Base-by-base conservation (phyloP, 495 filamentous ascomycete genomes). In the Daldinia concentrica region DNA sequence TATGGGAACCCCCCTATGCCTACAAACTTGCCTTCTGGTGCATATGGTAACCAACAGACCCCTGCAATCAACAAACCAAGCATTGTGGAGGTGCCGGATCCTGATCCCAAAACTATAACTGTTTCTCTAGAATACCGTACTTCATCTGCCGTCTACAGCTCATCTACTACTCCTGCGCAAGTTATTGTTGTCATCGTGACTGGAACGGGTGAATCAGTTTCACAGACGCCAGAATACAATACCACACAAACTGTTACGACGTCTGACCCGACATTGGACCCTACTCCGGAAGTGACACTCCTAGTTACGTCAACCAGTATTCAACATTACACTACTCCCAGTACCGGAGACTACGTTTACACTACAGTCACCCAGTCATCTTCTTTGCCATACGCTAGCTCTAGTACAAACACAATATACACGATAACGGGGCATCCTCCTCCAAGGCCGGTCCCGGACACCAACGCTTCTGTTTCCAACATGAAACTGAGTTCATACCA, bases 11-110 rank as follows among this genome's bases (percentile, higher is more conserved):
- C 65, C 0, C 58, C 62, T 45, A 52, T 12, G 12, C 26, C 71
- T 19, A 73, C 66, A 15, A 27, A 24, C 14, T 17, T 66, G 39
- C 71, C 71, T 55, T 34, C 71, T 55, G 71, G 71, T 24, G 71
- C 57, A 48, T 73, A 73, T 52, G 65, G 70, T 17, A 41, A 62
- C 34, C 65, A 37, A 3, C 48, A 22, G 22, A 51, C 60, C 41
- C 65, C 71, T 4, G 58, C 50, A 29, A 27, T 58, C n/a, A 34
- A 62, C 34, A 29, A 66, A 14, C 66, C 61, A 58, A 66, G 5
- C 14, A 2, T 62, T 39, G 45, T 58, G 6, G 64, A 59, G 6
- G 22, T 58, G 29, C n/a, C 36, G 8, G 65, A 57, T 19, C 64
- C 65, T 8, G 50, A 57, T 30, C 64, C 70, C 8, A 15, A 26